These are phyloP conservation scores for Omphalotus guepiniiformis DNA, from an alignment of 768 basidiomycete species.

Conservation along the genomic window DNA sequence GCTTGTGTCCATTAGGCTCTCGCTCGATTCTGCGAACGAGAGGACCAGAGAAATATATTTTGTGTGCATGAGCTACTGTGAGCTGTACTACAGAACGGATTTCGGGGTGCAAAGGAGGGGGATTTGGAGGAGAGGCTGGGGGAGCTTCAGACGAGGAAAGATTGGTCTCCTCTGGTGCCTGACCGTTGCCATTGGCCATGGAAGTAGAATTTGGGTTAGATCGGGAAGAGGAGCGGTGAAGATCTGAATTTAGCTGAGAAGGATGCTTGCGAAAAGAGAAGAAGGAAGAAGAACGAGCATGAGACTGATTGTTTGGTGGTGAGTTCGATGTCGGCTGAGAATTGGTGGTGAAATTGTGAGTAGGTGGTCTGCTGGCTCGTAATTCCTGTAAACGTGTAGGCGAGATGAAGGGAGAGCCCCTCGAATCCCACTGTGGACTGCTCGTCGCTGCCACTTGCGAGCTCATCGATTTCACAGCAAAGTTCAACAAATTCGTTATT, in stretches of 20 bases:
- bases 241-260: constrained; percentile 20
- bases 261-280: constrained; percentile 51
- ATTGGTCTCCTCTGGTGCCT: no score
- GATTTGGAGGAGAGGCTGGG: constrained; percentile 21
- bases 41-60: constrained; percentile 84
- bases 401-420: constrained; percentile 30
- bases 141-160: constrained; percentile 17
- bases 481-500: not conserved
- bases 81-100: constrained; percentile 76
- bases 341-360: constrained; percentile 5
- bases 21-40: constrained; percentile 74
- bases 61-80: constrained; percentile 73
- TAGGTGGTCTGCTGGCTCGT: constrained; percentile 15
- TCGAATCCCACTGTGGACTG: constrained; percentile 31
- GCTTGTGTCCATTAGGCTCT: constrained; percentile 69
- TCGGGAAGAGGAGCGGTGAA: constrained; percentile 11
- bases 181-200: no score
- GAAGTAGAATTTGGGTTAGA: no score
- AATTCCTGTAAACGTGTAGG: constrained; percentile 29
- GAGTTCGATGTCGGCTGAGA: constrained; percentile 14
- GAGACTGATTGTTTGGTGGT: constrained; percentile 24
- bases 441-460: not conserved
- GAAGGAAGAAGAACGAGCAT: constrained; percentile 63
- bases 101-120: constrained; percentile 66
- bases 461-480: not conserved